Evolutionary conservation across 2,329 filamentous ascomycete species (phyloP), one percentile per base, ranked within the genome.

Genomic region (Cercospora janseana): DNA sequence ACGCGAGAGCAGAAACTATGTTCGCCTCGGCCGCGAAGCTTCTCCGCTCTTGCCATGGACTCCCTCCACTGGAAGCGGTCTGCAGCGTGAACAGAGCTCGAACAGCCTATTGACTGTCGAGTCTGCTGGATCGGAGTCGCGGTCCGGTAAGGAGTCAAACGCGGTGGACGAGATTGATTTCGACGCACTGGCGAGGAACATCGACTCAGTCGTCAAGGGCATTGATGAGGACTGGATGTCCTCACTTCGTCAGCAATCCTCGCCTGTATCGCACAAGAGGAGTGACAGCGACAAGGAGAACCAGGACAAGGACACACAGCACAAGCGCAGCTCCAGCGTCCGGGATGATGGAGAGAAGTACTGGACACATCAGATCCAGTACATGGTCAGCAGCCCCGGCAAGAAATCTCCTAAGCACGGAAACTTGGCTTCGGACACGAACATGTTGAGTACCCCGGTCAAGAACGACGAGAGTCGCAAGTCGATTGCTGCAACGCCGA

Each of bases 1-100:
- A 13, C 66, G 63, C 7, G 65, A 62, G 6, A 67, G 66, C 42
- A 57, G 69, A 0, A 64, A 69, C 4, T 75, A 73, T 55, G 52
- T 70, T 15, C 60, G 66, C n/a, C 59, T 75, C 0, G 70, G 71
- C 0, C 62, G 72, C 2, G 71, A 73, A 56, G 65, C 70, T 0
- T 60, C 57, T n/a, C 64, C 65, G 1, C 31, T 66, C 4, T 54
- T 70, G 9, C 66, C 66, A 2, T 68, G 62, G 56, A 54, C 60
- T 4, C 51, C 48, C 1, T 51, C 26, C 7, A 28, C 38, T 6
- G 7, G 43, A 51, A 15, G 29, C 53, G 57, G 49, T 50, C 28
- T 40, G 51, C 23, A 26, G 26, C 6, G 16, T 38, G 16, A 32
- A 42, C 29, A 1, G 24, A 13, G 5, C 44, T 31, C 13, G 49